These are phyloP conservation scores for Peniophora sp. DNA, from an alignment of 1,284 basidiomycete species.

Conservation along the genomic window DNA sequence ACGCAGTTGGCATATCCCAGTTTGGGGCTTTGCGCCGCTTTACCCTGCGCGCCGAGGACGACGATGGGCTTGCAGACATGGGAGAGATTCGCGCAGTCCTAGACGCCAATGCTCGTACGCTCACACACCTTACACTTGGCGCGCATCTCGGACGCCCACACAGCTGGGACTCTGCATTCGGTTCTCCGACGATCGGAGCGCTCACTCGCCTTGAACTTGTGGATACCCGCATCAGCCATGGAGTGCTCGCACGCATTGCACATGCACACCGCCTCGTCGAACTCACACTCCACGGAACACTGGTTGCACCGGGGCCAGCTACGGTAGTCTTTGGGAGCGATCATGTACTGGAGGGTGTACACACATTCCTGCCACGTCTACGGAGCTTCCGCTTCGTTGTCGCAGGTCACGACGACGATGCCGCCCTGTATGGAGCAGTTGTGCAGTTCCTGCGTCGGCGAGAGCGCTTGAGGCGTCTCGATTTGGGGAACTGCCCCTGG, in stretches of 20 bases:
- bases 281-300: constrained; percentile 55
- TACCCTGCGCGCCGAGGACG: constrained; percentile 58
- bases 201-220: constrained; percentile 62
- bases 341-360: constrained; percentile 45
- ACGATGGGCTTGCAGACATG: constrained; percentile 62
- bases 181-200: constrained; percentile 50
- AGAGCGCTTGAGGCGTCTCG: constrained; percentile 40
- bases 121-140: constrained; percentile 56
- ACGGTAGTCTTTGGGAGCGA: constrained; percentile 56
- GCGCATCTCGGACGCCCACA: constrained; percentile 56
- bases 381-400: constrained; percentile 54
- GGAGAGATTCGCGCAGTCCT: constrained; percentile 57
- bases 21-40: constrained; percentile 54
- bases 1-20: constrained; percentile 56
- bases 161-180: constrained; percentile 58
- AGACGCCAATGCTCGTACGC: constrained; percentile 45
- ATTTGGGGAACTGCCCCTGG: constrained; percentile 58
- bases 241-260: constrained; percentile 52
- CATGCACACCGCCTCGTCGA: constrained; percentile 51
- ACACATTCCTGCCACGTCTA: constrained; percentile 54
- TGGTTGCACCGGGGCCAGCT: constrained; percentile 49
- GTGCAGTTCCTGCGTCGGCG: constrained; percentile 43
- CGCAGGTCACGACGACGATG: constrained; percentile 53
- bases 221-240: constrained; percentile 54
- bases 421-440: constrained; percentile 42